A percentile compares a stretch with the other conserved stretches of the same genome.
Evolutionary conservation across 495 filamentous ascomycete genomes (phyloP).

Genomic region (Talaromyces proteolyticus): DNA sequence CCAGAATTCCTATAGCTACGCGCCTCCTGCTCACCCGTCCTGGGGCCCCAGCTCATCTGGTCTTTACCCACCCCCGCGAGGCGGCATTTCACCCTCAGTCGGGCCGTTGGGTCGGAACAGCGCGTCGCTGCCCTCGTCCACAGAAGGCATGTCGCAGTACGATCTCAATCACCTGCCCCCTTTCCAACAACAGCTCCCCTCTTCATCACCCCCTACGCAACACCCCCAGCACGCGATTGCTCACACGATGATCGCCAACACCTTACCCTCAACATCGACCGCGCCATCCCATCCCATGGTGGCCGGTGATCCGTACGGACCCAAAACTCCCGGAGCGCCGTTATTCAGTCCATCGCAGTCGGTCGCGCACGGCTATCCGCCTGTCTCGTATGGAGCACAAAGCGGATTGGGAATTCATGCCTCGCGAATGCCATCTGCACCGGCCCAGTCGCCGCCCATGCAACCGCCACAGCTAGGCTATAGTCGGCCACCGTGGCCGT

Average conservation of each 20-base stretch:
- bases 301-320: conserved; percentile 55
- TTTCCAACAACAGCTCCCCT: conserved; percentile 45
- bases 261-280: conserved; percentile 39
- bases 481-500: conserved; percentile 45
- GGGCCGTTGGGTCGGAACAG: conserved; percentile 35
- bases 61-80: conserved; percentile 33
- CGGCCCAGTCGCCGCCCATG: conserved; percentile 37
- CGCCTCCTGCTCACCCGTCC: conserved; percentile 37
- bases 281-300: conserved; percentile 57
- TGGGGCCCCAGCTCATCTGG: conserved; percentile 34
- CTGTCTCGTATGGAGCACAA: conserved; percentile 48
- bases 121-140: conserved; percentile 46
- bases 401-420: conserved; percentile 54
- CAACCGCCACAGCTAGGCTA: conserved; percentile 40
- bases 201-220: conserved; percentile 33
- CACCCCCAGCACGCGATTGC: conserved; percentile 28
- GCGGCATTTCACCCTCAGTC: conserved; percentile 52
- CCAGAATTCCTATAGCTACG: conserved; percentile 47
- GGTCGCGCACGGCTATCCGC: conserved; percentile 52
- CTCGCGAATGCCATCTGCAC: conserved; percentile 49
- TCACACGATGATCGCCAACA: conserved; percentile 33
- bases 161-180: conserved; percentile 53
- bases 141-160: conserved; percentile 42
- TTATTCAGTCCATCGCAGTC: conserved; percentile 49
- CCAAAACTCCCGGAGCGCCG: conserved; percentile 54